Base-by-base conservation (phyloP, 768 basidiomycete genomes). In the Tricholoma sp. region DNA sequence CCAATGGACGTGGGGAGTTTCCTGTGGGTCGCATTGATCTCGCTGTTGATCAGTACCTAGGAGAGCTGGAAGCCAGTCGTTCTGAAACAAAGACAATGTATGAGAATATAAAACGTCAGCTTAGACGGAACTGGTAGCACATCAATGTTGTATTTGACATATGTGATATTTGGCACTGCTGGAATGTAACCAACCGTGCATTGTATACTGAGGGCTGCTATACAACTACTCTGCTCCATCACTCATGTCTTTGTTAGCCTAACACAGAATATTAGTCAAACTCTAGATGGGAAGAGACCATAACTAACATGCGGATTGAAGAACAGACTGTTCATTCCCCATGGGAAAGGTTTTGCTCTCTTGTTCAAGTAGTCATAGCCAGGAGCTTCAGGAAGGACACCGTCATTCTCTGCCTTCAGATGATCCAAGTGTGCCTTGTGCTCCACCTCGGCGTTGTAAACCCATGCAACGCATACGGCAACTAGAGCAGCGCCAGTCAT, bases 311-410 rank as follows among this genome's bases (percentile, higher is more conserved):
- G 76, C 51, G 83, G 70, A 68, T 91, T 93, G 76, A 80, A 94
- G 79, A 94, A 94, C 15, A 94, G 79, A 12, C 81, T 80, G 81
- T 94, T 94, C 63, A 62, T 71, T 20, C 91, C 91, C 91, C 91
- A 94, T 17, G 91, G 91, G 79, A 80, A 94, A 39, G 91, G 88
- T 70, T 89, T 91, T 57, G 69, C 68, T 58, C 91, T 78, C 64
- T 76, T 81, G 76, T 92, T 91, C 71, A 94, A 64, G 75, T 86
- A 90, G 42, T 89, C 82, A 65, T 84, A 94, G n/a, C 73, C 74
- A 42, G 91, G 89, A 29, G 77, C 70, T 59, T 86, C 81, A 55
- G 89, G 88, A 52, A 90, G 79, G 55, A 80, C 75, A 37, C 90
- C 90, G 44, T 78, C 83, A 68, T 92, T 84, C 73, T 88, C 86